A percentile compares a stretch with the other conserved stretches of the same genome.
Conservation (phyloP, 1,139 yeast species). For the Torulaspora pretoriensis region DNA sequence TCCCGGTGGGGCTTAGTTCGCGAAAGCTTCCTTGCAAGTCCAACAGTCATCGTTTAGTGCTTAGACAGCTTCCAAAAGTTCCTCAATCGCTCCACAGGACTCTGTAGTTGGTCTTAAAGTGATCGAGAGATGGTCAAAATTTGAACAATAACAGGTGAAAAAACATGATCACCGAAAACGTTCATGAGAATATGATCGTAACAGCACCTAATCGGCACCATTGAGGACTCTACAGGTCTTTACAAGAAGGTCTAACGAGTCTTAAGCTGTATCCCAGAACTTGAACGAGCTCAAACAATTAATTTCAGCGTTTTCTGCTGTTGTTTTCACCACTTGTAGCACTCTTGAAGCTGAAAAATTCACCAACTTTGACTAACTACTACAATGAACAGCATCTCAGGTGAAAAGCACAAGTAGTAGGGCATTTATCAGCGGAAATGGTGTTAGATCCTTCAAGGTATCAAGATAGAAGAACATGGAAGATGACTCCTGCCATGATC, state of each 20-base stretch:
- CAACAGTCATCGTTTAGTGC: constrained; percentile 27
- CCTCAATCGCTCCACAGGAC: neutral
- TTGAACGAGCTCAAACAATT: neutral
- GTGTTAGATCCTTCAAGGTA: constrained; percentile 44
- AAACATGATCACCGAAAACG: neutral
- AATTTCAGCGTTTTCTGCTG: neutral
- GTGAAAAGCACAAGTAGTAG: neutral
- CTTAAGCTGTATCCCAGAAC: neutral
- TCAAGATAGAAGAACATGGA: constrained; percentile 72
- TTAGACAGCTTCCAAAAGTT: neutral
- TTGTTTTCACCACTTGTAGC: neutral
- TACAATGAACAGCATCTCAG: neutral
- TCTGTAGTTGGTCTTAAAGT: neutral
- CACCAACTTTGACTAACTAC: neutral
- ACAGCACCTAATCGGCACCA: neutral
- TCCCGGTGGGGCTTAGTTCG: constrained; percentile 49
- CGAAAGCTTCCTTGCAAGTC: constrained; percentile 31
- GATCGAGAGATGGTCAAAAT: neutral
- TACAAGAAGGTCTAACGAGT: neutral
- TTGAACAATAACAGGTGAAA: neutral
- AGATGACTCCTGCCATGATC: constrained; percentile 90
- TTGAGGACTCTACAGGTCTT: neutral
- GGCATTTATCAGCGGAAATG: constrained; percentile 12
- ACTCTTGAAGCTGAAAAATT: neutral
- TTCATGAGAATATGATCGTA: neutral